phyloP scores from a whole-genome alignment of 2,329 filamentous ascomycete species.

The Xylariomycetidae sp. region DNA sequence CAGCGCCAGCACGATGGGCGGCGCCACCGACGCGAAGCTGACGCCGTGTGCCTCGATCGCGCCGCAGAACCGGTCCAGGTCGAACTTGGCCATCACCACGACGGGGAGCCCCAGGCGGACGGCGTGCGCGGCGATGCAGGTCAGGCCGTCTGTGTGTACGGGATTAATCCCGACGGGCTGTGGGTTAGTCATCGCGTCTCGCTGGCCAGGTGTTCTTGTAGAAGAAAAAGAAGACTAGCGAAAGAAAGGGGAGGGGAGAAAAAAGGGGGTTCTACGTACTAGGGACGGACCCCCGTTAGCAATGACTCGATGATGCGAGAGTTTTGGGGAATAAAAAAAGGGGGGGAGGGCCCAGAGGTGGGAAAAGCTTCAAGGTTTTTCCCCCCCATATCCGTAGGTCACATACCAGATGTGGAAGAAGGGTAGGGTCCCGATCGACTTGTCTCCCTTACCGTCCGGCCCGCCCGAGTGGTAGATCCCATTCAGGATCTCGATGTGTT shows the following conservation, averaged over 20 bases:
- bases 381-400: too few relatives aligned
- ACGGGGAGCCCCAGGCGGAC: slow-evolving; percentile 62
- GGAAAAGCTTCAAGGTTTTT: too few relatives aligned
- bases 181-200: too few relatives aligned
- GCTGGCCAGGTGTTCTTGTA: too few relatives aligned
- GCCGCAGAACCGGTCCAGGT: slow-evolving; percentile 72
- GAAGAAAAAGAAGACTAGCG: too few relatives aligned
- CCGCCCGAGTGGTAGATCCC: slow-evolving; percentile 52
- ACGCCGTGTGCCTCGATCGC: slow-evolving; percentile 71
- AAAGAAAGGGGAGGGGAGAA: too few relatives aligned
- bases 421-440: slow-evolving; percentile 72
- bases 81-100: slow-evolving; percentile 74
- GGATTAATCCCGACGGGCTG: slow-evolving; percentile 1
- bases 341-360: neutral
- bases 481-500: slow-evolving; percentile 48
- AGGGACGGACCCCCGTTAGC: too few relatives aligned
- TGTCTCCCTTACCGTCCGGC: slow-evolving; percentile 60
- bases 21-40: slow-evolving; percentile 78
- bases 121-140: slow-evolving; percentile 65
- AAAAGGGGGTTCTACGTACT: too few relatives aligned
- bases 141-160: slow-evolving; percentile 48
- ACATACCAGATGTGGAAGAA: slow-evolving; percentile 97
- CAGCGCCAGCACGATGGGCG: slow-evolving; percentile 76
- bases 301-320: too few relatives aligned
- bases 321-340: neutral